A percentile compares a stretch with the other conserved stretches of the same genome.
These are phyloP conservation scores for Plantago elongata DNA, from an alignment of 257 asterid species.

Conservation along the genomic window DNA sequence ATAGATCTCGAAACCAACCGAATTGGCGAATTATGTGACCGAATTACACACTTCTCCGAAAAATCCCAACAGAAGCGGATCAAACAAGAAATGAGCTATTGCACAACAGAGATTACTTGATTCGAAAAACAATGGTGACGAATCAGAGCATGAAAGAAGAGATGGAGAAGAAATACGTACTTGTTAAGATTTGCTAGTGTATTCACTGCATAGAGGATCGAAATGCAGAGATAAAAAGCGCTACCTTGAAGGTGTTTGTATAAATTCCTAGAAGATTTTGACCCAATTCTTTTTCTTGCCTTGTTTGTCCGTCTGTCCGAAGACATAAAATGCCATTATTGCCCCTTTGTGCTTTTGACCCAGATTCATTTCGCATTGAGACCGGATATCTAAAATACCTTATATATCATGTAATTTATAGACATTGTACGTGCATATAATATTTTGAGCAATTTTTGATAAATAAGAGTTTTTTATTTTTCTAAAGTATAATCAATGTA, in stretches of 20 bases:
- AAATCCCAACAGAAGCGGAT: neutral
- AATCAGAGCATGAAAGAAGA: neutral
- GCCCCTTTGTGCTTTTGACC: neutral
- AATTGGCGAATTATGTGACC: neutral
- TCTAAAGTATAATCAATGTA: too few species aligned
- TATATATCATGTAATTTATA: too few species aligned
- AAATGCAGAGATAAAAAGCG: too few species aligned
- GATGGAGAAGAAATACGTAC: conserved; percentile 5
- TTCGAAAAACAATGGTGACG: neutral
- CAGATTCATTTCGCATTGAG: neutral
- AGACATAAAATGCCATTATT: too few species aligned
- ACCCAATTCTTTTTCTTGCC: conserved; percentile 2
- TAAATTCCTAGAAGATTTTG: neutral
- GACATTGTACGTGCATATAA: too few species aligned
- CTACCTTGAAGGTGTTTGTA: too few species aligned
- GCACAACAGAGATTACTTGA: neutral
- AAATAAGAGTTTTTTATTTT: too few species aligned
- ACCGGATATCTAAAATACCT: neutral
- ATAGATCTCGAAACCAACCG: neutral
- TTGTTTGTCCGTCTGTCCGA: too few species aligned
- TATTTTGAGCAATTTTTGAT: too few species aligned
- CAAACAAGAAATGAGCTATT: neutral
- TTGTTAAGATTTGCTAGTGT: neutral
- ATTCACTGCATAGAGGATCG: too few species aligned
- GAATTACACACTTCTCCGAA: neutral